phyloP scores from a whole-genome alignment of 495 filamentous ascomycete species.

The Monascus purpureus region DNA sequence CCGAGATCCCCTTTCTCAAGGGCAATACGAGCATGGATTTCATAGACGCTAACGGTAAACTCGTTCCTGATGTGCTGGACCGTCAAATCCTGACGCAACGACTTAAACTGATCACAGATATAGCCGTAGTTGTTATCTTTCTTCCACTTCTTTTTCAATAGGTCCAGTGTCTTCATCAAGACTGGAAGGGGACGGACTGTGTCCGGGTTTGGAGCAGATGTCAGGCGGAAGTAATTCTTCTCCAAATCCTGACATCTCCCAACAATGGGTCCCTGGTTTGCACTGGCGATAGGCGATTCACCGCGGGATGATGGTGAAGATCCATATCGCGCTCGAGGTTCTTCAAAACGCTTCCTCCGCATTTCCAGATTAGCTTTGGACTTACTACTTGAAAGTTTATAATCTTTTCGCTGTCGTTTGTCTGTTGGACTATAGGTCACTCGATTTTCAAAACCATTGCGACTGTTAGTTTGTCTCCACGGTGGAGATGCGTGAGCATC shows the following conservation, averaged over 20 bases:
- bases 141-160: constrained; percentile 89
- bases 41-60: constrained; percentile 91
- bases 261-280: constrained; percentile 63
- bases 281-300: constrained; percentile 41
- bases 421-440: constrained; percentile 47
- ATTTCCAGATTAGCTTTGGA: constrained; percentile 77
- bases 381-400: constrained; percentile 69
- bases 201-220: constrained; percentile 70
- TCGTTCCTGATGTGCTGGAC: constrained; percentile 94
- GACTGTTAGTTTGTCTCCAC: constrained; percentile 57
- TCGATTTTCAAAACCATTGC: constrained; percentile 59
- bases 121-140: constrained; percentile 88
- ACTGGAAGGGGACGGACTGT: constrained; percentile 75
- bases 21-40: constrained; percentile 94
- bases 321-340: constrained; percentile 36
- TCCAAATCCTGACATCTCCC: constrained; percentile 75
- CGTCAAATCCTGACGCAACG: constrained; percentile 91
- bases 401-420: constrained; percentile 44
- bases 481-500: constrained; percentile 40
- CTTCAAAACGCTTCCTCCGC: constrained; percentile 74
- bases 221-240: constrained; percentile 90
- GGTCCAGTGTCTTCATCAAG: constrained; percentile 68
- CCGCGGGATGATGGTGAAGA: constrained; percentile 35
- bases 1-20: constrained; percentile 97
- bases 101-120: constrained; percentile 99